Evolutionary conservation across 1,284 basidiomycete genomes (phyloP).

Genomic region (Lignosus rhinocerotis): DNA sequence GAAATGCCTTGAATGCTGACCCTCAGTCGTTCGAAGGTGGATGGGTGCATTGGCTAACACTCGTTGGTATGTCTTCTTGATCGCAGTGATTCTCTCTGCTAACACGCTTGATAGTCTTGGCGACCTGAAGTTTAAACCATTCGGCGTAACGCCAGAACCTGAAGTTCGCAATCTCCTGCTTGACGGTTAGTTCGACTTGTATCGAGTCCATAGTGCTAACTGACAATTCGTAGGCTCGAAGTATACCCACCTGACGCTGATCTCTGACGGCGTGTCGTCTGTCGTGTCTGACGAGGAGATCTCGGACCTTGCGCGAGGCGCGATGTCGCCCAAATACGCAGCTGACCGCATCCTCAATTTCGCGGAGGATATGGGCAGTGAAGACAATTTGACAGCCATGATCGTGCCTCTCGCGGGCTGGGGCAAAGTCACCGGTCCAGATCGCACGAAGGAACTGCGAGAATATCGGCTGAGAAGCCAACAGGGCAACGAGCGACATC

Average conservation of each 20-base stretch:
- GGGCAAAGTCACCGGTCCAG: constrained; percentile 79
- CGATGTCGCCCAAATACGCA: constrained; percentile 75
- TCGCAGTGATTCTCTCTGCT: constrained; percentile 9
- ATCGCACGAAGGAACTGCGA: constrained; percentile 79
- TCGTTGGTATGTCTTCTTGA: constrained; percentile 58
- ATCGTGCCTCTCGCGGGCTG: constrained; percentile 94
- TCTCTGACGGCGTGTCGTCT: constrained; percentile 92
- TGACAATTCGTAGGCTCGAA: constrained; percentile 51
- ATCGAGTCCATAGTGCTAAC: not conserved
- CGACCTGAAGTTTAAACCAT: constrained; percentile 87
- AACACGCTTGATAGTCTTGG: constrained; percentile 62
- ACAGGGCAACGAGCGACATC: constrained; percentile 70
- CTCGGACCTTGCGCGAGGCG: constrained; percentile 82
- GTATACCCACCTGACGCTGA: constrained; percentile 79
- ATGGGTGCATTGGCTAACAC: constrained; percentile 97
- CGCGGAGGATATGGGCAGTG: constrained; percentile 87
- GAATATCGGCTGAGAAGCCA: constrained; percentile 79
- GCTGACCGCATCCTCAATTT: constrained; percentile 85
- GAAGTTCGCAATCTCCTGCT: constrained; percentile 85
- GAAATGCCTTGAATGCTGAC: not conserved
- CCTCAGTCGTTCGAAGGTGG: constrained; percentile 57
- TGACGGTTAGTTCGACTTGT: constrained; percentile 50
- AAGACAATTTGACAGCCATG: constrained; percentile 91
- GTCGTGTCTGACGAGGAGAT: constrained; percentile 94
- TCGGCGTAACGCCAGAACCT: constrained; percentile 94